These are phyloP conservation scores for Arthrobotrys megalospora DNA, from an alignment of 2,329 filamentous ascomycete species.

Conservation along the genomic window DNA sequence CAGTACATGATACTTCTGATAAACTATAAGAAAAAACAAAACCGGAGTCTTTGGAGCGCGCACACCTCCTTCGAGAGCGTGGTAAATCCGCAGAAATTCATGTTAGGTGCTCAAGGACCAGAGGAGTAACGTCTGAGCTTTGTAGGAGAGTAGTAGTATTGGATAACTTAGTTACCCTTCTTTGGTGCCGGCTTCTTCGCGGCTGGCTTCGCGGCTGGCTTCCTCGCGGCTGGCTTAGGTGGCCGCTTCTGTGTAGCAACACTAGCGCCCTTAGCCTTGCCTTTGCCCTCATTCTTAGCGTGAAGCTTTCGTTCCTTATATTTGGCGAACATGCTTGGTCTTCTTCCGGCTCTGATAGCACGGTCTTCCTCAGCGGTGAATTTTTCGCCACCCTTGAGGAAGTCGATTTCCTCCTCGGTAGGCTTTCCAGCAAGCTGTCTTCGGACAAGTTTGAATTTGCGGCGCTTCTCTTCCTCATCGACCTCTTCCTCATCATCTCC, in stretches of 20 bases:
- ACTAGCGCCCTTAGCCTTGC: background rate
- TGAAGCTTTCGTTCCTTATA: background rate
- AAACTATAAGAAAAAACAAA: background rate
- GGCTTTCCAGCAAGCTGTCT: background rate
- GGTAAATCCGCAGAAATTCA: background rate
- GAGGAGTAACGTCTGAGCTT: background rate
- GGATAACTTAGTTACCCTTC: background rate
- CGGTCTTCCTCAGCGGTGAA: background rate
- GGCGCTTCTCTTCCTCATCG: background rate
- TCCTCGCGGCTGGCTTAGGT: background rate
- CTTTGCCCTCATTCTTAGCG: background rate
- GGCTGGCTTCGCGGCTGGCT: background rate
- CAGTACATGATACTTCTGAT: background rate
- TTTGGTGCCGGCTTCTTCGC: background rate
- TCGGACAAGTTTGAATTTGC: background rate
- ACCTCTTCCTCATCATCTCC: background rate
- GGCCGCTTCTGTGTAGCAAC: background rate
- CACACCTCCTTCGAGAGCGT: background rate
- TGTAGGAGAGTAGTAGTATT: too few relatives aligned
- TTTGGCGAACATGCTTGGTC: background rate
- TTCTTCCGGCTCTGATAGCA: constrained; percentile 5
- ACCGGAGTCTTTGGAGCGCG: background rate
- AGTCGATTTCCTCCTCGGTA: background rate
- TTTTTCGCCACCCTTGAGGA: constrained; percentile 3
- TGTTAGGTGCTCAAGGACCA: background rate